Evolutionary conservation across 2,329 filamentous ascomycete species (phyloP).

Genomic region (Cadophora gregata): DNA sequence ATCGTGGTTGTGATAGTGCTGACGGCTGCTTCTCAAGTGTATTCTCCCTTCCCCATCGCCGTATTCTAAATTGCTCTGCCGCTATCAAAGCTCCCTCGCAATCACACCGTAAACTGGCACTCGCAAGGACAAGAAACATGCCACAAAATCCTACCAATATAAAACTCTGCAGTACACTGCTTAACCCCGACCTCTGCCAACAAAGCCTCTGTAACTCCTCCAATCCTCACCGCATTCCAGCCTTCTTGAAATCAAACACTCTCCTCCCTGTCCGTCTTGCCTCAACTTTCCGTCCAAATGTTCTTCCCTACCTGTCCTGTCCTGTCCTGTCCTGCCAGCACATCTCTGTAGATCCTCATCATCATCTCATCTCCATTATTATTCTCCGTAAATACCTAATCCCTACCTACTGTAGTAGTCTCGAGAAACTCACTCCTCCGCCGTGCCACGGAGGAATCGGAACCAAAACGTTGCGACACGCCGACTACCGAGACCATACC

Average conservation of each 20-base stretch:
- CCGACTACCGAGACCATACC: not conserved
- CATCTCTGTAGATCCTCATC: not conserved
- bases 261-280: too few species aligned
- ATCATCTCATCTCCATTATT: too few species aligned
- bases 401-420: too few species aligned
- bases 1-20: not conserved
- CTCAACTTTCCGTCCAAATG: not conserved
- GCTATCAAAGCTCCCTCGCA: not conserved
- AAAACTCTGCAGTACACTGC: not conserved
- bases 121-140: not conserved
- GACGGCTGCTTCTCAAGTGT: not conserved
- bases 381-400: too few species aligned
- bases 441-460: not conserved
- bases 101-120: not conserved
- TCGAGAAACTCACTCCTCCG: not conserved
- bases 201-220: not conserved
- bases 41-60: not conserved
- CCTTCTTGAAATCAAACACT: not conserved
- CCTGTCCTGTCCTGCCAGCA: not conserved
- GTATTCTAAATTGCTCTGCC: not conserved
- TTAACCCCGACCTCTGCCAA: not conserved
- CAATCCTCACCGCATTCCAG: not conserved
- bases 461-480: not conserved
- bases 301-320: too few species aligned
- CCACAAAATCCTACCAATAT: not conserved